Base-by-base conservation (phyloP, 371 early-diverging fungal genomes). In the Circinella umbellata region DNA sequence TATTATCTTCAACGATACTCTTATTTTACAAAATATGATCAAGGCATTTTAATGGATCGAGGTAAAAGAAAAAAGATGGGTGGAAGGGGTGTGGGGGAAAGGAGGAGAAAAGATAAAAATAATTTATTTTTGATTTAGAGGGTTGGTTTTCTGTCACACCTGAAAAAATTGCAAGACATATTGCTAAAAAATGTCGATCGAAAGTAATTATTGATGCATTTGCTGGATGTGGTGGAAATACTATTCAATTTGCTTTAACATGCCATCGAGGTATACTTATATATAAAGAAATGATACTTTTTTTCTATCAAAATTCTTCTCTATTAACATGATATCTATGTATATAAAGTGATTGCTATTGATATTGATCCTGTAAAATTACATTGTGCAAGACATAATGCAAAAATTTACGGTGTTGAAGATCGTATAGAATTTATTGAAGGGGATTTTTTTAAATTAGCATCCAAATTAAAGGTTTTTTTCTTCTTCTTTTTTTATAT, bases 121-220 rank as follows among this genome's bases (percentile, higher is more conserved):
- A 3, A 42, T 42, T 11, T 42, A 42, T 2, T 27, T 27, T 9
- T 42, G 42, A 42, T 42, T 3, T 57, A 90, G 96, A 95, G 76
- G 92, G 96, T 9, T 97, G 98, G 99, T 99, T 91, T 80, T 97
- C 97, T 0, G 97, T 98, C 1, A 99, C 98, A 0, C 98, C 98
- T 1, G 99, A 99, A 69, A 76, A 80, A 57, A 92, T 99, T 57
- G 97, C 98, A 4, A 67, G 74, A 17, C 93, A 97, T 74, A 92
- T 95, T 20, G 97, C 98, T 0, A 67, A 83, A 57, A 88, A 96
- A 51, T 92, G 90, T 66, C 76, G 82, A 15, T 81, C 89, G 37
- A 83, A 90, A 66, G 76, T 91, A 35, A 86, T 98, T 14, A 86
- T 99, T 63, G 98, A 98, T 71, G 97, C 94, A 3, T 98, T 95